phyloP scores from a whole-genome alignment of 495 filamentous ascomycete species.

The Pseudevernia furfuracea region DNA sequence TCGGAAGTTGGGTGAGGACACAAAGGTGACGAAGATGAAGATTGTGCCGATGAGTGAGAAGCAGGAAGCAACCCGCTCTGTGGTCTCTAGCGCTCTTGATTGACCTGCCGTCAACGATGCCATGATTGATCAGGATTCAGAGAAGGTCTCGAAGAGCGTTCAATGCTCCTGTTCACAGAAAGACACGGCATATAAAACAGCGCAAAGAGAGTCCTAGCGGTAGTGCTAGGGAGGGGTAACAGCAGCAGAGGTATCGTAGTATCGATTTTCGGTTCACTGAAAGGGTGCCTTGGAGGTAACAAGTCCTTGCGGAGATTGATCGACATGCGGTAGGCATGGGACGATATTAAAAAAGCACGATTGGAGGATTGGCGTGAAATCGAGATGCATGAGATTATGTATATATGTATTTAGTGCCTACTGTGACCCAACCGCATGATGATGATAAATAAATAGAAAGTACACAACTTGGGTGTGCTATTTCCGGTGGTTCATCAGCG shows the following conservation, averaged over 20 bases:
- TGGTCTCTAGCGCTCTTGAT: conserved; percentile 43
- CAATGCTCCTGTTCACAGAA: background rate
- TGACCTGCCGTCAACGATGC: conserved; percentile 16
- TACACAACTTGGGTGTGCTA: background rate
- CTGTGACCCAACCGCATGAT: background rate
- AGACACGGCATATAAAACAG: background rate
- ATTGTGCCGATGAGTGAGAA: conserved; percentile 66
- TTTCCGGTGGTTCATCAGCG: background rate
- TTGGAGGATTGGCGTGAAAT: background rate
- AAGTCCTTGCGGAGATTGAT: background rate
- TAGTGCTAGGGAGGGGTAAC: background rate
- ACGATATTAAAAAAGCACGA: background rate
- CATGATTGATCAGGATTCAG: background rate
- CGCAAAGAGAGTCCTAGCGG: background rate
- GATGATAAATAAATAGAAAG: background rate
- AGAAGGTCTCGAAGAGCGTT: background rate
- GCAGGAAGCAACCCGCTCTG: conserved; percentile 62
- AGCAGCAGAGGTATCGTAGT: background rate
- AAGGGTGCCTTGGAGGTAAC: background rate
- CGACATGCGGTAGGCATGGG: background rate
- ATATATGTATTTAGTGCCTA: background rate
- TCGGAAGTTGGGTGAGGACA: conserved; percentile 51
- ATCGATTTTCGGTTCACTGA: background rate
- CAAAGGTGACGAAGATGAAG: conserved; percentile 69
- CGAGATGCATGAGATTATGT: background rate